phyloP scores from a whole-genome alignment of 2,329 filamentous ascomycete genomes.

The Endothia cerciana region DNA sequence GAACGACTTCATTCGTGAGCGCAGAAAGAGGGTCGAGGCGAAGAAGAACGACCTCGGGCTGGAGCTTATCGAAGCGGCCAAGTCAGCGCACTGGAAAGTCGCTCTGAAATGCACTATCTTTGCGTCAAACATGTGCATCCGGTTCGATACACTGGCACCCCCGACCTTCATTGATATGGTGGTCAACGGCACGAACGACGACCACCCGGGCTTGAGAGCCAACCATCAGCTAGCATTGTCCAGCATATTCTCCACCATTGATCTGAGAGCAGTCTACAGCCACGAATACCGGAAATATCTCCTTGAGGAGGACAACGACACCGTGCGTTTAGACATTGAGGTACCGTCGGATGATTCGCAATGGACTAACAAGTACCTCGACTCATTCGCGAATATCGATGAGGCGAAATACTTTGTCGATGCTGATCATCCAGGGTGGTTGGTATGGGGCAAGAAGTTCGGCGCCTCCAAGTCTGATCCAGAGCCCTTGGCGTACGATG shows the following conservation, averaged over 20 bases:
- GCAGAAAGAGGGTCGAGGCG: slow-evolving; percentile 76
- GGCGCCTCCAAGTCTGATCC: slow-evolving; percentile 77
- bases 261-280: slow-evolving; percentile 81
- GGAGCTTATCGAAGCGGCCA: slow-evolving; percentile 78
- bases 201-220: slow-evolving; percentile 82
- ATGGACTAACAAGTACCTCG: slow-evolving; percentile 80
- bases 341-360: slow-evolving; percentile 75
- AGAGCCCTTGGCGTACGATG: slow-evolving; percentile 71
- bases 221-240: slow-evolving; percentile 82
- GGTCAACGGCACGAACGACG: slow-evolving; percentile 81
- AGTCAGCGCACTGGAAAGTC: slow-evolving; percentile 93
- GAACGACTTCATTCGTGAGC: slow-evolving; percentile 73
- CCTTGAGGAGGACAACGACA: slow-evolving; percentile 75
- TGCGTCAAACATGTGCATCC: slow-evolving; percentile 84
- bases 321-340: slow-evolving; percentile 74
- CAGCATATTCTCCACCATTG: slow-evolving; percentile 78
- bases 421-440: slow-evolving; percentile 90
- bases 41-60: slow-evolving; percentile 81
- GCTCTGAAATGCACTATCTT: slow-evolving; percentile 88
- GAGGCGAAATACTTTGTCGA: slow-evolving; percentile 87
- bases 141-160: slow-evolving; percentile 88
- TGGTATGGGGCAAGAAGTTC: slow-evolving; percentile 91
- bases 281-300: slow-evolving; percentile 90
- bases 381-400: slow-evolving; percentile 71
- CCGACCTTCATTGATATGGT: slow-evolving; percentile 82